Conservation (phyloP, 1,284 basidiomycete species). For the Schizophyllum commune region DNA sequence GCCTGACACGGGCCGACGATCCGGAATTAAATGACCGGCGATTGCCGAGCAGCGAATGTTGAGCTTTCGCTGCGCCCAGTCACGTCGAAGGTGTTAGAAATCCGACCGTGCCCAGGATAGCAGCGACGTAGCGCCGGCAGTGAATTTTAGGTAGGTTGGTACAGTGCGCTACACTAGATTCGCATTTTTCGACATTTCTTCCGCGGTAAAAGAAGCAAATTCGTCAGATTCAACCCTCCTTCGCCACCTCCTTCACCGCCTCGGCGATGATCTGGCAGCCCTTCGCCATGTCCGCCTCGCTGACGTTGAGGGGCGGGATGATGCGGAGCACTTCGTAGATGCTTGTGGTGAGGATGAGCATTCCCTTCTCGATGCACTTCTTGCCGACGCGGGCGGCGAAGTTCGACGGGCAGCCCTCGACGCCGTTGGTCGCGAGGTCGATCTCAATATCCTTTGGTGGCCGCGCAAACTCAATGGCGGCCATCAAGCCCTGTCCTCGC, state of each 20-base stretch:
- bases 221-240: slow-evolving; percentile 23
- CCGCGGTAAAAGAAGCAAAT: too few relatives aligned
- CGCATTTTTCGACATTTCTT: too few relatives aligned
- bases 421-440: slow-evolving; percentile 14
- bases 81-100: too few relatives aligned
- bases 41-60: not conserved
- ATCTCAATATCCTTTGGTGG: slow-evolving; percentile 30
- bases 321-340: slow-evolving; percentile 77
- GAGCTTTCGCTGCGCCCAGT: too few relatives aligned
- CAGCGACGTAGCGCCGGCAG: too few relatives aligned
- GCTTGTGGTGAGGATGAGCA: slow-evolving; percentile 76
- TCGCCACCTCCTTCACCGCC: slow-evolving; percentile 34
- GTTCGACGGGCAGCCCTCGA: slow-evolving; percentile 22
- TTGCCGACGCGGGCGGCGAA: slow-evolving; percentile 73
- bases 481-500: slow-evolving; percentile 75
- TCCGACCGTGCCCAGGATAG: too few relatives aligned
- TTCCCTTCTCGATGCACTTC: slow-evolving; percentile 76
- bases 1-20: not conserved
- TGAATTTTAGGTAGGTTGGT: too few relatives aligned
- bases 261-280: slow-evolving; percentile 36
- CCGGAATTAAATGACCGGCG: not conserved
- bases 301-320: slow-evolving; percentile 40
- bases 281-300: slow-evolving; percentile 31
- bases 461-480: slow-evolving; percentile 73
- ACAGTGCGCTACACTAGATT: too few relatives aligned